phyloP scores from a whole-genome alignment of 2,329 filamentous ascomycete species.

The Botrytis medusae region DNA sequence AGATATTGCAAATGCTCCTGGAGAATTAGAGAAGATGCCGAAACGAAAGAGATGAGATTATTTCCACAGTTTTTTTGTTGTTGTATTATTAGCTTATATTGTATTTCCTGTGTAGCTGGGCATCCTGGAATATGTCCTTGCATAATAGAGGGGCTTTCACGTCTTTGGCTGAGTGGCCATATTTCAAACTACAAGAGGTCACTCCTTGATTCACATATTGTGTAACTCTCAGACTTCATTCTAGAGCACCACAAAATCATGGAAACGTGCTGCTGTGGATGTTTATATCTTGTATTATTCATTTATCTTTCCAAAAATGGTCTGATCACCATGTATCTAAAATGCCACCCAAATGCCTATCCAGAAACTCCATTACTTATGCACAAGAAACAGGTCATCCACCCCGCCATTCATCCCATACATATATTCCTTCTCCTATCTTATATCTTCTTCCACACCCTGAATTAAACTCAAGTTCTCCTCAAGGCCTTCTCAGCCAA shows the following conservation, averaged over 20 bases:
- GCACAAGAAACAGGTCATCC: background rate
- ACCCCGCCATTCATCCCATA: background rate
- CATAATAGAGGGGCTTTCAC: background rate
- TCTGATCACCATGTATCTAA: background rate
- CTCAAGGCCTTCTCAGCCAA: slow-evolving; percentile 12
- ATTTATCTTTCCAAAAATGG: background rate
- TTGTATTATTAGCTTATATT: background rate
- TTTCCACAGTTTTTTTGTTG: background rate
- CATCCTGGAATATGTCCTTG: background rate
- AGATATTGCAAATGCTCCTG: slow-evolving; percentile 28
- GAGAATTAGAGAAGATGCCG: slow-evolving; percentile 22
- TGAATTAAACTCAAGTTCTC: background rate
- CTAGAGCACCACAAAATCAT: background rate
- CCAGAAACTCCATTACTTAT: slow-evolving; percentile 8
- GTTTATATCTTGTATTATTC: background rate
- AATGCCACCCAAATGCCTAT: background rate
- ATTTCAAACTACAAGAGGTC: background rate
- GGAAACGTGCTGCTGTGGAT: background rate
- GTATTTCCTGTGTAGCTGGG: no score
- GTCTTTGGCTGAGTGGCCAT: background rate
- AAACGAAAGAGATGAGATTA: slow-evolving; percentile 15
- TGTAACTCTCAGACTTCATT: background rate
- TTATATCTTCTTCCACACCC: background rate
- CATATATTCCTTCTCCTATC: background rate
- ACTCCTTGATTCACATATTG: background rate